Evolutionary conservation across 176 grass and related monocot genomes (phyloP).

Genomic region (Avena eriantha): DNA sequence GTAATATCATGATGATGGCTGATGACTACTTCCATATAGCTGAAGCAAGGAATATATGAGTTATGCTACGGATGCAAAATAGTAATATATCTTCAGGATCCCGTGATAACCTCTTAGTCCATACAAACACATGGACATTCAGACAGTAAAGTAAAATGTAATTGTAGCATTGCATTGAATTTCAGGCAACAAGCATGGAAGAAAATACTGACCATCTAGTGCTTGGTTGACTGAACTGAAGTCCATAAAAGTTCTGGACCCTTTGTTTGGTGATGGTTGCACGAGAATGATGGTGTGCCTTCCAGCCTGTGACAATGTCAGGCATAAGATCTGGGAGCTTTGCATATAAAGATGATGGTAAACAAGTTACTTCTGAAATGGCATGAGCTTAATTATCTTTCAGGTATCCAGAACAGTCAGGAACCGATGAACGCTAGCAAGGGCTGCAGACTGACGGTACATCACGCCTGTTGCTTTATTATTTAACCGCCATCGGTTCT

Average conservation of each 20-base stretch:
- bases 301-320: constrained; percentile 48
- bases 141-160: neutral
- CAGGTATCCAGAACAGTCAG: neutral
- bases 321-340: neutral
- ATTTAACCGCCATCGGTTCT: neutral
- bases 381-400: neutral
- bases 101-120: neutral
- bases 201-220: constrained; percentile 63
- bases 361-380: neutral
- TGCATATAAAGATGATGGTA: neutral
- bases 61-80: neutral
- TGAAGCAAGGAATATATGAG: constrained; percentile 14
- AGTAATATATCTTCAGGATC: neutral
- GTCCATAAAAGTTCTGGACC: constrained; percentile 79
- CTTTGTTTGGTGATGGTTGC: constrained; percentile 67
- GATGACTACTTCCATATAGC: neutral
- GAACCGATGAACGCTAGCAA: neutral
- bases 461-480: neutral
- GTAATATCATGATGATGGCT: neutral
- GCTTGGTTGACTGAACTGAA: constrained; percentile 75
- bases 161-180: constrained; percentile 5
- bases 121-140: neutral
- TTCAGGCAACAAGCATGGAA: neutral
- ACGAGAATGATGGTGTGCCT: constrained; percentile 83
- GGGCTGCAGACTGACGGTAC: neutral